These are phyloP conservation scores for Wickerhamomyces rabaulensis DNA, from an alignment of 805 yeast species.

Conservation along the genomic window DNA sequence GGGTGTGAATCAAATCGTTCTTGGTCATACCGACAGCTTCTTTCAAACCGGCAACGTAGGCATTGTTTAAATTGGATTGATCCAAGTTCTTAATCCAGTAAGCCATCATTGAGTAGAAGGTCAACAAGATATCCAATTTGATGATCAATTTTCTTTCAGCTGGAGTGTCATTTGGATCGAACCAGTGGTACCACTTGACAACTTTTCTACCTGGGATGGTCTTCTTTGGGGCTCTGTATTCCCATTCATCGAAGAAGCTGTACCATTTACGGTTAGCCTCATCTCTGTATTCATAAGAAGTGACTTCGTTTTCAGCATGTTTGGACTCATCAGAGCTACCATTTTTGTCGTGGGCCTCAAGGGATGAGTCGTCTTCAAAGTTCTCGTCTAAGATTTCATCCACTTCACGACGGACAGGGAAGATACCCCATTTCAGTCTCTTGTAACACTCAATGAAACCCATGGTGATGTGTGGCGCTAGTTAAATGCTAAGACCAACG, in stretches of 20 bases:
- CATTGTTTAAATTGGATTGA: constrained; percentile 54
- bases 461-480: background rate
- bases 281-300: constrained; percentile 39
- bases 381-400: constrained; percentile 14
- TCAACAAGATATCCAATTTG: constrained; percentile 52
- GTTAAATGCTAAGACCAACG: background rate
- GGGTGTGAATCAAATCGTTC: constrained; percentile 58
- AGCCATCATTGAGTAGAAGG: constrained; percentile 51
- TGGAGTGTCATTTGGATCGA: constrained; percentile 19
- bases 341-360: background rate
- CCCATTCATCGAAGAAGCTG: constrained; percentile 52
- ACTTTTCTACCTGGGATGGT: background rate
- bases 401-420: constrained; percentile 24
- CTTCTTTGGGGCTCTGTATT: constrained; percentile 26
- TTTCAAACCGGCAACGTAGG: constrained; percentile 61
- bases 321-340: background rate
- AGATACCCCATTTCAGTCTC: constrained; percentile 29
- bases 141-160: constrained; percentile 39
- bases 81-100: constrained; percentile 71
- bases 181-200: constrained; percentile 16
- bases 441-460: constrained; percentile 2
- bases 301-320: background rate
- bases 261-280: constrained; percentile 51
- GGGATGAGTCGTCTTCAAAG: background rate
- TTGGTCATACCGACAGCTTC: constrained; percentile 55